Percentiles rank a stretch among this genome's conserved stretches.
These are phyloP conservation scores for Streptanthus diversifolius DNA, from an alignment of 345 rosid genomes.

Conservation along the genomic window DNA sequence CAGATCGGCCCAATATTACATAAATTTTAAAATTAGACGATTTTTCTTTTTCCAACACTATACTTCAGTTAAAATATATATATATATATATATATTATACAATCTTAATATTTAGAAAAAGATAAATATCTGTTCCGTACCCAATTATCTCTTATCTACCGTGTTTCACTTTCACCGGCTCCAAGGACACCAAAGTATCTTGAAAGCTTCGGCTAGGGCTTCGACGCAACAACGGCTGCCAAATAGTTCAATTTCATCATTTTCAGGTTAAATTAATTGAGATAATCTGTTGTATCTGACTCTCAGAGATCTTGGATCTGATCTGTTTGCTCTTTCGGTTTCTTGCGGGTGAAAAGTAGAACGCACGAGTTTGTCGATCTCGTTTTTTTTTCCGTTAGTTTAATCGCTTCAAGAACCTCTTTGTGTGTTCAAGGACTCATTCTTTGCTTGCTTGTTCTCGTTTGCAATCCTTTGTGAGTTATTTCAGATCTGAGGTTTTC, in stretches of 20 bases:
- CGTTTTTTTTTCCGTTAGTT: not conserved
- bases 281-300: not conserved
- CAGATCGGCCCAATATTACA: not conserved
- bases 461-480: not conserved
- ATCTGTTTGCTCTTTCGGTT: not conserved
- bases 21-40: not conserved
- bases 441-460: not conserved
- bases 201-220: slow-evolving; percentile 11
- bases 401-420: not conserved
- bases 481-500: slow-evolving; percentile 11
- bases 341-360: not conserved
- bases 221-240: not conserved
- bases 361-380: not conserved
- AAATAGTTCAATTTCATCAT: not conserved
- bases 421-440: not conserved
- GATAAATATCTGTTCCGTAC: not conserved
- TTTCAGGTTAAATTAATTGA: not conserved
- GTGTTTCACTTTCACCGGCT: not conserved
- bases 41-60: not conserved
- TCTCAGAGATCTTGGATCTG: not conserved
- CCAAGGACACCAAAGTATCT: not conserved
- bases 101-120: not conserved
- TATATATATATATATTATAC: no score
- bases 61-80: not conserved
- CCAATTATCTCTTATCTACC: not conserved